Base-by-base conservation (phyloP, 2,329 filamentous ascomycete genomes). In the Cryphonectria parasitica region DNA sequence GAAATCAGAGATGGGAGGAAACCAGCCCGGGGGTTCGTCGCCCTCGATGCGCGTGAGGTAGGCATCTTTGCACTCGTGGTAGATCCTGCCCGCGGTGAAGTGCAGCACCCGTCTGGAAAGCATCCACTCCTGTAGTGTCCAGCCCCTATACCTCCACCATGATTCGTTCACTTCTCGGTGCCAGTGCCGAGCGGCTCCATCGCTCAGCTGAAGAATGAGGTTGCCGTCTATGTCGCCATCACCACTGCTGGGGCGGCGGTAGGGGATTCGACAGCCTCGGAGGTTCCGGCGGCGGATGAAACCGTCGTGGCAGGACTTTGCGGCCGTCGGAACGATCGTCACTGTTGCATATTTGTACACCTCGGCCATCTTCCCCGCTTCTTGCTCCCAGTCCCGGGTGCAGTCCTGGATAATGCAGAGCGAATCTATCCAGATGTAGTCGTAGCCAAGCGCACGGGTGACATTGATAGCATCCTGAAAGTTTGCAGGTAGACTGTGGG, bases 351-450 rank as follows among this genome's bases (percentile, higher is more conserved):
- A 28, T 28, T 64, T 64, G n/a, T 64, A 64, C 1, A 64, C 39
- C 4, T 43, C 36, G 10, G 61, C 39, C 61, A 64, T 64, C 61
- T 43, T 64, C 8, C 22, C 61, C 0, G 61, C 39, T 43, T 64
- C 61, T 6, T 19, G 11, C 17, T 49, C 61, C 61, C 61, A 64
- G 41, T 45, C 61, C 34, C 15, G 13, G 36, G 2, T 1, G 13
- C 11, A 64, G 61, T 64, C 61, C 15, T 64, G 36, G 28, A 64
- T 43, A 25, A 64, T 64, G 61, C 61, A 64, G 3, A 64, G 25
- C 5, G 39, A 5, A 15, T 64, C 36, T 2, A 64, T 64, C 61
- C 61, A 64, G 1, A 64, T 11, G 17, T 43, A 64, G 28, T 64
- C 61, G 36, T 45, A 43, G 1, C 61, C 61, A 22, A 64, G 61